Conservation (phyloP, 371 early-diverging fungal species). For the Lichtheimia ramosa region DNA sequence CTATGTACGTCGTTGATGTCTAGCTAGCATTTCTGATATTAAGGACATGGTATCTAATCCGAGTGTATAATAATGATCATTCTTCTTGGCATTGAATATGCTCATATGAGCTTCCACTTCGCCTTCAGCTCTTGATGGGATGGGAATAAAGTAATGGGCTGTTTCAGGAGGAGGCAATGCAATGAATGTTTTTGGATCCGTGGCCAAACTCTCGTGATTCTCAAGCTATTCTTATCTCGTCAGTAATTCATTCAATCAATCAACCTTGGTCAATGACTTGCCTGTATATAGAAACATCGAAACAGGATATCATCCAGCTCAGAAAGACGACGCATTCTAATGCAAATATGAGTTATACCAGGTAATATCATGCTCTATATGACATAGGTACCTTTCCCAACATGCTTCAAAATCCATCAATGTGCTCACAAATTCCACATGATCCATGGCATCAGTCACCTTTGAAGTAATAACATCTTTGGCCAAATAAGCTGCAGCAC, state of each 20-base stretch:
- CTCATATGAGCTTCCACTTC: conserved; percentile 56
- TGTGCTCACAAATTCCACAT: conserved; percentile 53
- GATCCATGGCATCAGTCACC: conserved; percentile 43
- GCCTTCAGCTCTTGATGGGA: conserved; percentile 23
- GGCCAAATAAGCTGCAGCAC: conserved; percentile 46
- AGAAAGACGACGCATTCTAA: conserved; percentile 39
- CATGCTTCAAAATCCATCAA: conserved; percentile 36
- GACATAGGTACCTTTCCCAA: conserved; percentile 40
- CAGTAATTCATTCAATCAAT: background rate
- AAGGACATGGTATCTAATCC: conserved; percentile 46
- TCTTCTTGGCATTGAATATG: conserved; percentile 56
- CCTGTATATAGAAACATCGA: conserved; percentile 57
- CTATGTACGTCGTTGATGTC: conserved; percentile 10
- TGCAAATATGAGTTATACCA: background rate
- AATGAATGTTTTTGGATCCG: conserved; percentile 47
- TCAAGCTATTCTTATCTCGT: conserved; percentile 12
- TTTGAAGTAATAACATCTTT: conserved; percentile 35
- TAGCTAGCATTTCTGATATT: conserved; percentile 45
- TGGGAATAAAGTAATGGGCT: conserved; percentile 31
- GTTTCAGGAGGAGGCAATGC: conserved; percentile 44
- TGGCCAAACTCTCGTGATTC: conserved; percentile 19
- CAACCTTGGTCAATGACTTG: conserved; percentile 7
- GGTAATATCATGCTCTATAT: too few species aligned
- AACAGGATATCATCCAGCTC: conserved; percentile 45
- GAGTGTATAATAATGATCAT: conserved; percentile 51